Evolutionary conservation across 2,329 filamentous ascomycete genomes (phyloP), one percentile per base, ranked within the genome.

Genomic region (Xylaria arbuscula): DNA sequence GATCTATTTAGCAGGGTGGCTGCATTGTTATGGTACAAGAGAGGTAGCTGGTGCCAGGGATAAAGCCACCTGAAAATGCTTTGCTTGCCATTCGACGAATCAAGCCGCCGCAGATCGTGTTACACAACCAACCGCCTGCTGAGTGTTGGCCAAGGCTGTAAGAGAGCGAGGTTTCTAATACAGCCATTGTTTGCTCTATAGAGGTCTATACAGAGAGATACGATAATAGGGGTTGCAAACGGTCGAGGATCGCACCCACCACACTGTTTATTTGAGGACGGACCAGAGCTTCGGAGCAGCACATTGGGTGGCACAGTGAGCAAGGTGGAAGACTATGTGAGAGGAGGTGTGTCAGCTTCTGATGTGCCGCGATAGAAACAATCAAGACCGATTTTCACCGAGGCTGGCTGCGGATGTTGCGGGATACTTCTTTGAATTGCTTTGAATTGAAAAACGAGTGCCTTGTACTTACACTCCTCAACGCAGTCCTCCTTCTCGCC

Each of bases 401-500:
- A 45, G 15, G 22, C 2, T 42, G 2, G 38, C n/a, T 11, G 32
- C 45, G 63, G 42, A 45, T 54, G 38, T n/a, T 28, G 38, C 38
- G 40, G 36, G 48, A 24, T 19, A 2, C 8, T 32, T 10, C 17
- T 28, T 28, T 28, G 28, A 2, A 3, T 5, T 28, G 28, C 28
- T 13, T 36, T 42, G 22, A n/a, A 22, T 17, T 32, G 24, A 19
- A 28, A 32, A 8, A n/a, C 8, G 19, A 36, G 19, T 10, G 40
- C 58, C 38, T 56, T 28, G 34, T 28, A 89, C 94, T 84, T 92
- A 98, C 96, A 99, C 87, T 99, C 96, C 87, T 99, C 96, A 75
- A 98, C 93, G 79, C 96, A 99, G 86, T 98, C 94, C 88, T 99
- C 96, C 78, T 92, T 94, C 88, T 98, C 96, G 79, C 92, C 90